A percentile compares a stretch with the other conserved stretches of the same genome.
Conservation (phyloP, 1,284 basidiomycete species). For the Pterulicium gracile region DNA sequence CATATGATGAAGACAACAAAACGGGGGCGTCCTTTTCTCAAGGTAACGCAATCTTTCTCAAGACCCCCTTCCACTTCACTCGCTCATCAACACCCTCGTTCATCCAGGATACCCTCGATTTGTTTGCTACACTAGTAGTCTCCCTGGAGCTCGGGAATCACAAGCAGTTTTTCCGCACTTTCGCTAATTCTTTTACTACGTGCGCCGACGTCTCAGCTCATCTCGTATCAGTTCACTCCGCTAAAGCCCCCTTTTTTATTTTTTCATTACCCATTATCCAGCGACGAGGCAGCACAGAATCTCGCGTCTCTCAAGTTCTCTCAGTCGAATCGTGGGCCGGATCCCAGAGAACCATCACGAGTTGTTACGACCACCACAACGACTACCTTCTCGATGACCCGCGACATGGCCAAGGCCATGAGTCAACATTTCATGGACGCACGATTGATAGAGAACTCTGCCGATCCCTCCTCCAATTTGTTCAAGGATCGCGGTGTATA, state of each 20-base stretch:
- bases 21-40: slow-evolving; percentile 87
- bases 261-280: slow-evolving; percentile 19
- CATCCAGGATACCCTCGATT: slow-evolving; percentile 87
- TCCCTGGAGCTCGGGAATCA: slow-evolving; percentile 85
- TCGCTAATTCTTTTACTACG: slow-evolving; percentile 94
- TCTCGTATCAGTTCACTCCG: slow-evolving; percentile 8
- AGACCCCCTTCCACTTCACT: slow-evolving; percentile 7
- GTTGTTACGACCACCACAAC: slow-evolving; percentile 99
- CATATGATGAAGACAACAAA: slow-evolving; percentile 98
- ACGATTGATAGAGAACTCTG: slow-evolving; percentile 92
- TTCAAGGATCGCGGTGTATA: slow-evolving; percentile 99
- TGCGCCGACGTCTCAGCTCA: too few species aligned
- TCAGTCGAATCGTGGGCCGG: slow-evolving; percentile 95
- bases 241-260: slow-evolving; percentile 9
- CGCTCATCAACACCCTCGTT: slow-evolving; percentile 6
- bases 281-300: slow-evolving; percentile 92
- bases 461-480: slow-evolving; percentile 75
- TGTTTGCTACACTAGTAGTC: slow-evolving; percentile 94
- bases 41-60: slow-evolving; percentile 36
- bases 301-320: slow-evolving; percentile 96
- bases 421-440: slow-evolving; percentile 99
- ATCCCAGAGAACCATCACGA: slow-evolving; percentile 93
- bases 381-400: slow-evolving; percentile 98
- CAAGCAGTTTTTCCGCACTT: slow-evolving; percentile 93
- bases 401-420: slow-evolving; percentile 99